A percentile compares a stretch with the other conserved stretches of the same genome.
Conservation (phyloP, 2,329 filamentous ascomycete species). For the Neurospora crassa region DNA sequence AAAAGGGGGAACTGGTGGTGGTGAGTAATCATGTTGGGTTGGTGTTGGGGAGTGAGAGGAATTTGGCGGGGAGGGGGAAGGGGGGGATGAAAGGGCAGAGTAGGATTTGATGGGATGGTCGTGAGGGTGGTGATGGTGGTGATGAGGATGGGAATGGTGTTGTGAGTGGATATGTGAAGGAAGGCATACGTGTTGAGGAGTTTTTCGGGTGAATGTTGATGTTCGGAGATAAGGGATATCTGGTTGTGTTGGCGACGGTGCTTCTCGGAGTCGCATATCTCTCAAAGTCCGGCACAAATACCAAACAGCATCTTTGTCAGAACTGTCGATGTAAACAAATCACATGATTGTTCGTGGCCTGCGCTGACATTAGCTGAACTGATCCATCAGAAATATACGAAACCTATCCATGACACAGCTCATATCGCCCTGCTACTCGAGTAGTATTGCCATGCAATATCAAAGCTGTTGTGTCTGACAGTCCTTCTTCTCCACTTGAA, state of each 20-base stretch:
- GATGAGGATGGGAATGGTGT: neutral
- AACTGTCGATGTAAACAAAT: neutral
- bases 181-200: neutral
- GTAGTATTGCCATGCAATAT: neutral
- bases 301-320: neutral
- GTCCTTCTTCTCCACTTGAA: neutral
- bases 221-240: neutral
- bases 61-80: conserved; percentile 26
- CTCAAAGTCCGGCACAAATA: neutral
- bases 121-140: no score
- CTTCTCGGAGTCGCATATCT: neutral
- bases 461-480: neutral
- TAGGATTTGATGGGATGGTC: conserved; percentile 3
- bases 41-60: conserved; percentile 53
- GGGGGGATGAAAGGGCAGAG: conserved; percentile 3
- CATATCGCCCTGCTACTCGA: neutral
- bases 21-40: conserved; percentile 59
- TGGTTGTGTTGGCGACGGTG: neutral
- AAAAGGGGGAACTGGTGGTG: conserved; percentile 53
- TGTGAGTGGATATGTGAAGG: neutral
- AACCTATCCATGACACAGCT: neutral
- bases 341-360: neutral
- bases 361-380: neutral
- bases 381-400: neutral
- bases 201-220: no score